A percentile compares a stretch with the other conserved stretches of the same genome.
phyloP scores from a whole-genome alignment of 1,284 basidiomycete genomes.

The Porphyrellus sp. region DNA sequence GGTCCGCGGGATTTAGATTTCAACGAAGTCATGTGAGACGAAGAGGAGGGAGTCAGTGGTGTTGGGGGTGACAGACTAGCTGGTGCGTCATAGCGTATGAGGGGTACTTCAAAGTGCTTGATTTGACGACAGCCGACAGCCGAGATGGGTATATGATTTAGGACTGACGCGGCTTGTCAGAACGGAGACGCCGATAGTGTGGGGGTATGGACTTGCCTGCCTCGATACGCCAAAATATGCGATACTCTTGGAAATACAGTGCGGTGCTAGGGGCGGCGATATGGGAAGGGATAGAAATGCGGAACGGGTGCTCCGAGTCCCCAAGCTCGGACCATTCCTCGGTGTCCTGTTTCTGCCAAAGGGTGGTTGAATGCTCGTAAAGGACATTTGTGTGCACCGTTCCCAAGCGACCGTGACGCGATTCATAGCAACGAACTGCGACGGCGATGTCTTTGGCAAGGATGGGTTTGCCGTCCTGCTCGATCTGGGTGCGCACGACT shows the following conservation, averaged over 20 bases:
- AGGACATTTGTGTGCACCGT: conserved; percentile 57
- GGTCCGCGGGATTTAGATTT: conserved; percentile 47
- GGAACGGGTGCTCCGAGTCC: conserved; percentile 66
- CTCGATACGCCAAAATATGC: conserved; percentile 78
- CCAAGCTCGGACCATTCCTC: conserved; percentile 57
- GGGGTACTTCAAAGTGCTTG: conserved; percentile 64
- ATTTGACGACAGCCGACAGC: conserved; percentile 65
- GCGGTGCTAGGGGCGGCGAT: conserved; percentile 66
- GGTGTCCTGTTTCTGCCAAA: conserved; percentile 64
- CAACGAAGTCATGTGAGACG: conserved; percentile 38
- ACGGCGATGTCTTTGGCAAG: conserved; percentile 61
- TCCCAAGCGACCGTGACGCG: conserved; percentile 58
- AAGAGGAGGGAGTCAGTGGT: conserved; percentile 32
- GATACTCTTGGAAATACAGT: conserved; percentile 67
- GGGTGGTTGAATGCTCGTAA: conserved; percentile 58
- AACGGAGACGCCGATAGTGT: conserved; percentile 7
- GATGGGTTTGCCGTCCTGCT: conserved; percentile 65
- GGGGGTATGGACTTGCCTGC: conserved; percentile 53
- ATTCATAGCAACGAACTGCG: conserved; percentile 76
- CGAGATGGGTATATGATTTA: conserved; percentile 60
- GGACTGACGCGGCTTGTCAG: conserved; percentile 43
- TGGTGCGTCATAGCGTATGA: conserved; percentile 63
- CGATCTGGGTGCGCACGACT: conserved; percentile 68
- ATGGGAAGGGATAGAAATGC: conserved; percentile 61
- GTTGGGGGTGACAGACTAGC: conserved; percentile 32